phyloP scores from a whole-genome alignment of 2,329 filamentous ascomycete species.

The Pseudogymnoascus pannorum region DNA sequence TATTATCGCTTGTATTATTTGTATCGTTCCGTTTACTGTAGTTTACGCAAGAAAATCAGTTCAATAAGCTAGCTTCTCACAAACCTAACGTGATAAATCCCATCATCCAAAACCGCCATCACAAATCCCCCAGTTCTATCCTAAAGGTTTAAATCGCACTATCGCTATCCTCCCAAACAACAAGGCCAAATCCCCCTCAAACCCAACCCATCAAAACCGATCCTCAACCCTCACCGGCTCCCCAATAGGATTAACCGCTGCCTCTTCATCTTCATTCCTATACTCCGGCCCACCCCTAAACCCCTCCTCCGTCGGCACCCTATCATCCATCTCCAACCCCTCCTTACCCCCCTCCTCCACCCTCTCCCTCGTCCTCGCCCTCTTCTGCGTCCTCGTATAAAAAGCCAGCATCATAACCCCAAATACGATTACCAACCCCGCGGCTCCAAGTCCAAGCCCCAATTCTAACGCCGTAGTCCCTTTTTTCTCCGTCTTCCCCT shows the following conservation, averaged over 20 bases:
- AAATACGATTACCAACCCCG: background rate
- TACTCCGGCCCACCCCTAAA: background rate
- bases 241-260: background rate
- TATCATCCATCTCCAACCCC: background rate
- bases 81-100: too few species aligned
- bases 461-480: conserved; percentile 20
- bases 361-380: background rate
- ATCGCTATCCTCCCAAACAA: too few species aligned
- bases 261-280: background rate
- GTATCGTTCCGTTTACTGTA: too few species aligned
- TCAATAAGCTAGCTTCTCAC: too few species aligned
- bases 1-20: background rate
- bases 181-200: too few species aligned
- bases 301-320: background rate
- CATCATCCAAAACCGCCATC: too few species aligned
- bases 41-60: too few species aligned
- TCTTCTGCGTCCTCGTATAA: background rate
- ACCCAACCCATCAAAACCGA: background rate
- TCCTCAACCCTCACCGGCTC: background rate
- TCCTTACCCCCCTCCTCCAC: background rate
- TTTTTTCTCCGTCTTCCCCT: conserved; percentile 22
- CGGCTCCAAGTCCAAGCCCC: background rate
- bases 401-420: background rate
- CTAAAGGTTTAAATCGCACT: too few species aligned
- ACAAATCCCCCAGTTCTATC: too few species aligned